Conservation (phyloP, 208 protist species). For the Phytomonas sp. region DNA sequence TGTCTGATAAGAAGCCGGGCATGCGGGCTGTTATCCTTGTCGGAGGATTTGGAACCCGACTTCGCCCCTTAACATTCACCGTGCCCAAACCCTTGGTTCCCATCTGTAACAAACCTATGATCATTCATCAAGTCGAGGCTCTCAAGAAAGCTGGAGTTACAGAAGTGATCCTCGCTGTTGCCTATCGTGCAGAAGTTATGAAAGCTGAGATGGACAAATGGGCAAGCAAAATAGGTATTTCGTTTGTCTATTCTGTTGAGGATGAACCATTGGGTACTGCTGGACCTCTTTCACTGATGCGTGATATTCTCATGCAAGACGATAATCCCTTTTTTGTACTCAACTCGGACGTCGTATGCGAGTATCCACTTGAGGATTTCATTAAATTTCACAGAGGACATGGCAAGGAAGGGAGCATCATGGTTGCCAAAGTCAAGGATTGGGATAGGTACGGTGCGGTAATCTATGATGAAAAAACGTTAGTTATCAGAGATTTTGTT, state of each 20-base stretch:
- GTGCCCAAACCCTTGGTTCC: conserved; percentile 96
- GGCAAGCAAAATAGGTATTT: conserved; percentile 82
- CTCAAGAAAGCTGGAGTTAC: conserved; percentile 88
- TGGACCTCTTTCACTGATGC: conserved; percentile 93
- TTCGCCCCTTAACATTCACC: conserved; percentile 96
- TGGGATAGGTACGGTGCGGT: conserved; percentile 98
- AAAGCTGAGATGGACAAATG: conserved; percentile 86
- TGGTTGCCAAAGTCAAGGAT: conserved; percentile 93
- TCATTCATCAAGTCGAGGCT: conserved; percentile 96
- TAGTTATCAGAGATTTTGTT: conserved; percentile 91
- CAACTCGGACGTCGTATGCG: conserved; percentile 96
- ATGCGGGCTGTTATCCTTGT: conserved; percentile 98
- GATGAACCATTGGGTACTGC: conserved; percentile 95
- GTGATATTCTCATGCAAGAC: conserved; percentile 79
- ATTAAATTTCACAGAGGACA: conserved; percentile 92
- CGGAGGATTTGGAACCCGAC: conserved; percentile 91
- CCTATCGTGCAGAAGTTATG: conserved; percentile 95
- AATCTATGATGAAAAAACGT: conserved; percentile 81
- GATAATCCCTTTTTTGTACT: conserved; percentile 96
- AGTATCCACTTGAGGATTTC: conserved; percentile 92
- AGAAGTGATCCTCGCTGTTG: conserved; percentile 95
- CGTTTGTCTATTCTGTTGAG: conserved; percentile 94
- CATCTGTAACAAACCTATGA: conserved; percentile 98
- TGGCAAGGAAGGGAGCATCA: conserved; percentile 95
- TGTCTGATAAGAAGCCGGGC: background rate